These are phyloP conservation scores for Blumeriella jaapii DNA, from an alignment of 2,329 filamentous ascomycete genomes.

Conservation along the genomic window DNA sequence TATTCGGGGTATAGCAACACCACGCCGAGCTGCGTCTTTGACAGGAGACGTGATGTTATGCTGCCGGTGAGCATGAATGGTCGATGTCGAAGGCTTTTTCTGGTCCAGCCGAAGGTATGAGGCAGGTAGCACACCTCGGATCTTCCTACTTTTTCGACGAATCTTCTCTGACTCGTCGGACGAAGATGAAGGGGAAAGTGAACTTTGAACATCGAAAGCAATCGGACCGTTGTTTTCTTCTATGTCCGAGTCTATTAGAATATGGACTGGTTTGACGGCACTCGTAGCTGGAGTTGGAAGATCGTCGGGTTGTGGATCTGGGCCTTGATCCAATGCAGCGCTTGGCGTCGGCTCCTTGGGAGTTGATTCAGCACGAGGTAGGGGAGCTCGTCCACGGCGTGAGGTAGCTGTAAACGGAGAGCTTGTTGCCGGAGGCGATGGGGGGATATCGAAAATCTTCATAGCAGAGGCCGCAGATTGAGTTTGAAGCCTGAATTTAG, in stretches of 20 bases:
- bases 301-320: conserved; percentile 3
- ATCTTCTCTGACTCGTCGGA: conserved; percentile 23
- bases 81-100: conserved; percentile 25
- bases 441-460: conserved; percentile 29
- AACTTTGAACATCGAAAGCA: conserved; percentile 3
- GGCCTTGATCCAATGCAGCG: conserved; percentile 7
- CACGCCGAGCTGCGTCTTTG: conserved; percentile 16
- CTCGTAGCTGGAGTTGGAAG: conserved; percentile 26
- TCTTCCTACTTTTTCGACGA: conserved; percentile 26
- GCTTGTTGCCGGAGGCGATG: conserved; percentile 31
- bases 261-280: conserved; percentile 14
- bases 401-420: conserved; percentile 19
- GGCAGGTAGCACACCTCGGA: conserved; percentile 53
- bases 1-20: conserved; percentile 23
- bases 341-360: conserved; percentile 14
- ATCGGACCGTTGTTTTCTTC: conserved; percentile 17
- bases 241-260: conserved; percentile 13
- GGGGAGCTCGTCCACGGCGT: background rate
- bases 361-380: conserved; percentile 13
- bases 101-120: conserved; percentile 53
- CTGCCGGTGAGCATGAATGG: conserved; percentile 7
- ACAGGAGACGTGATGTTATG: conserved; percentile 13
- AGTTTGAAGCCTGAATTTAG: conserved; percentile 16
- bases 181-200: conserved; percentile 19
- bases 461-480: conserved; percentile 6